A percentile compares a stretch with the other conserved stretches of the same genome.
These are phyloP conservation scores for Xylariales sp. DNA, from an alignment of 2,329 filamentous ascomycete species.

Conservation along the genomic window DNA sequence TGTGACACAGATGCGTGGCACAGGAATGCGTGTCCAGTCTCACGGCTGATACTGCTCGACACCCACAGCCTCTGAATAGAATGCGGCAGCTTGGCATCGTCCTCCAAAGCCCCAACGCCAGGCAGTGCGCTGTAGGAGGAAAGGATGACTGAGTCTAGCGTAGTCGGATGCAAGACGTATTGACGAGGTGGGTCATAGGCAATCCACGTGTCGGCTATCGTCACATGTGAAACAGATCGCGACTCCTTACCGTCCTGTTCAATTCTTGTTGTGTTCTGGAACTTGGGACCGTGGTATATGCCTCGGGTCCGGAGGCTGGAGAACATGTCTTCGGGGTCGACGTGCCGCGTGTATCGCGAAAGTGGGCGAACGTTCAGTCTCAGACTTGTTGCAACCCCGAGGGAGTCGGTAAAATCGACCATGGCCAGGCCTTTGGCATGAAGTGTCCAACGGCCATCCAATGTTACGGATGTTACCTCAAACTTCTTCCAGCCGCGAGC, in stretches of 20 bases:
- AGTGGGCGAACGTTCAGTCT: neutral
- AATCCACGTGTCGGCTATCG: neutral
- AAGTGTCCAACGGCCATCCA: neutral
- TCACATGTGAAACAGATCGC: neutral
- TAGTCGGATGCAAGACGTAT: slow-evolving; percentile 7
- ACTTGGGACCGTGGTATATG: neutral
- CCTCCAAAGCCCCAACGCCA: slow-evolving; percentile 18
- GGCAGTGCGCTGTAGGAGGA: slow-evolving; percentile 11
- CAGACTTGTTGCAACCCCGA: too few species aligned
- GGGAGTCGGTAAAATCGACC: neutral
- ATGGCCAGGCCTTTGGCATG: neutral
- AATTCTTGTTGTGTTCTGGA: neutral
- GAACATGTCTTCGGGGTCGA: neutral
- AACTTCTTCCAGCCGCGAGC: neutral
- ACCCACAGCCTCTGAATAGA: slow-evolving; percentile 10
- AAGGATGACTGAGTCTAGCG: slow-evolving; percentile 22
- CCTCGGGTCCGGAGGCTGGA: neutral
- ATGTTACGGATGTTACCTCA: neutral
- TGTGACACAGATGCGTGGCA: neutral
- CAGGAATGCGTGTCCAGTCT: slow-evolving; percentile 11
- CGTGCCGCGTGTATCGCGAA: neutral
- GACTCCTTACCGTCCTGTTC: neutral
- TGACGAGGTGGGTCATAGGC: neutral
- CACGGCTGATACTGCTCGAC: slow-evolving; percentile 15
- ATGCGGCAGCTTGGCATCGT: slow-evolving; percentile 10